Conservation (phyloP, 257 asterid genomes). For the Plantago major region DNA sequence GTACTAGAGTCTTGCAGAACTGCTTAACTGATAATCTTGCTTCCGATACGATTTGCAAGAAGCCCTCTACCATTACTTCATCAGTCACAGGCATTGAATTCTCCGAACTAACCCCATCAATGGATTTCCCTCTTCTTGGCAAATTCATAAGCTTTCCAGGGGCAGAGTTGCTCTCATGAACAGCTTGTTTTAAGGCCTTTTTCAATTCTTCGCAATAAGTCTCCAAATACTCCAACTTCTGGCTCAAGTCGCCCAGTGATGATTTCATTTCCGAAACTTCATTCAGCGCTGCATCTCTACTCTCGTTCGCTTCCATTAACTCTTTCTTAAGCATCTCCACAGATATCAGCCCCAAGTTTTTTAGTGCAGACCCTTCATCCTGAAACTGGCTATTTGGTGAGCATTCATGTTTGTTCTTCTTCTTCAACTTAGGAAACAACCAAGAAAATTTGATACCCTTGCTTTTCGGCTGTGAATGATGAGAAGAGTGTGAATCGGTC, state of each 20-base stretch:
- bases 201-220: constrained; percentile 73
- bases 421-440: constrained; percentile 74
- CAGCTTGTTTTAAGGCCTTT: constrained; percentile 53
- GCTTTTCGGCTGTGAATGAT: constrained; percentile 44
- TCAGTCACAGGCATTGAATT: constrained; percentile 52
- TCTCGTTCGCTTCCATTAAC: constrained; percentile 50
- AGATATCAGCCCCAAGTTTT: constrained; percentile 35
- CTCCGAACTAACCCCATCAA: constrained; percentile 36
- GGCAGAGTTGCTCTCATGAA: constrained; percentile 28
- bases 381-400: constrained; percentile 34
- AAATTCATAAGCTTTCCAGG: constrained; percentile 34
- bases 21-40: constrained; percentile 79
- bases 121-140: constrained; percentile 30
- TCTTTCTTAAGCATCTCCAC: constrained; percentile 56
- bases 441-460: constrained; percentile 57
- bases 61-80: constrained; percentile 77
- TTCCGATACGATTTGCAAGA: constrained; percentile 79
- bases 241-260: constrained; percentile 56
- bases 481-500: constrained; percentile 68
- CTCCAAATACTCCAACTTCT: constrained; percentile 68
- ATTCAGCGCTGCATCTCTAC: constrained; percentile 52
- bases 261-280: constrained; percentile 68
- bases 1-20: constrained; percentile 65
- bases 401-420: constrained; percentile 51
- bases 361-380: constrained; percentile 42